Evolutionary conservation across 2,329 filamentous ascomycete genomes (phyloP), one percentile per base, ranked within the genome.

Genomic region (Diplocarpon mali): DNA sequence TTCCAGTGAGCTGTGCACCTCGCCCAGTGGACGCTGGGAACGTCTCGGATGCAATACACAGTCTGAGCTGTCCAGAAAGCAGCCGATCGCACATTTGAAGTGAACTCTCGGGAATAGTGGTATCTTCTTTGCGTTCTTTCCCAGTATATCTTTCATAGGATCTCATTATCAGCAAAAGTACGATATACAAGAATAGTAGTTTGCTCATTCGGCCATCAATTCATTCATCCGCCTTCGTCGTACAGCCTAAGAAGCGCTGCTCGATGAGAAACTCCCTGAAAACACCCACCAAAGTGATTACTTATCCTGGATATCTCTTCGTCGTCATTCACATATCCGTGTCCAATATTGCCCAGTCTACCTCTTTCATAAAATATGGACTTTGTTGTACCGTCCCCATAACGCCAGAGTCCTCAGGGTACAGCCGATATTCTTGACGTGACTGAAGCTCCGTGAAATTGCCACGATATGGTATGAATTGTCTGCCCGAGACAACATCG

Each of bases 151-250:
- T 42, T 3, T 14, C 40, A 30, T 35, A 10, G 14, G 28, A 4
- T 32, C 28, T 40, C 40, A 42, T 42, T 42, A 42, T 36, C 32
- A 35, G 35, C 31, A 35, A 30, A 36, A 36, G 32, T 17, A 24
- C 20, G 20, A 35, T 32, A 14, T 42, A 42, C 40, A 42, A 35
- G 31, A 42, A 42, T 42, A 20, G 32, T 42, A 31, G 35, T 24
- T 42, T 35, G 8, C 29, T 15, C 32, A 20, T 42, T 31, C 38
- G 20, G 15, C 38, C 40, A 35, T 42, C 4, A 7, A n/a, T 24
- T 14, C 4, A 12, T 9, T 30, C 11, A 30, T 15, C 38, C n/a
- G n/a, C 37, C 24, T 15, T 39, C 31, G 28, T 29, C 34, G 24
- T 8, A 20, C 27, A 30, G 11, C 40, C n/a, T 31, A 17, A 35